phyloP scores from a whole-genome alignment of 2,329 filamentous ascomycete species.

The Aspergillus hiratsukae region DNA sequence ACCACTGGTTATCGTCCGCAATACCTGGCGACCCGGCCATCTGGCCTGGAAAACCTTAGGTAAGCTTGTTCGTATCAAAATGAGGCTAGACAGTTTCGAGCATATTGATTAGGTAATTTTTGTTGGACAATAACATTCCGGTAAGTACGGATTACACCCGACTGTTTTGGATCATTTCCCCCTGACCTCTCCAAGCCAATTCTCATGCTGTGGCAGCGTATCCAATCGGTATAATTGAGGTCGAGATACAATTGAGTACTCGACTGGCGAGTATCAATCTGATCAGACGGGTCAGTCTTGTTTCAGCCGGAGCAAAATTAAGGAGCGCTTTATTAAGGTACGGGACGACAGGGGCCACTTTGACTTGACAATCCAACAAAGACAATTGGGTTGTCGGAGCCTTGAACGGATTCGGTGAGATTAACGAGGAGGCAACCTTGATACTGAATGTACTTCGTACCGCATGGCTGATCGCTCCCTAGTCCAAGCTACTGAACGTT shows the following conservation, averaged over 20 bases:
- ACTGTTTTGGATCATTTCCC: too few species aligned
- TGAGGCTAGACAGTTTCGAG: too few species aligned
- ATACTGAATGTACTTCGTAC: background rate
- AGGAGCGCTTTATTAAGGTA: background rate
- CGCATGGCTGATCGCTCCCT: background rate
- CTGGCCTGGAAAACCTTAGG: background rate
- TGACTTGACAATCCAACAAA: background rate
- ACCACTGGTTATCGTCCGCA: background rate
- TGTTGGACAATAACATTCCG: too few species aligned
- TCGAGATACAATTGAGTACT: background rate
- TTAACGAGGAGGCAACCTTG: background rate
- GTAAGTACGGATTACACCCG: background rate
- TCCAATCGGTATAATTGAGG: too few species aligned
- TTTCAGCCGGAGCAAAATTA: background rate
- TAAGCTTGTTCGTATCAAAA: too few species aligned
- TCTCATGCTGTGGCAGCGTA: too few species aligned
- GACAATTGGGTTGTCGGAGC: background rate
- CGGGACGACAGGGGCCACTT: background rate
- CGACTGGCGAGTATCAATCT: background rate
- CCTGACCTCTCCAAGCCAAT: too few species aligned
- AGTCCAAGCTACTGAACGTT: background rate
- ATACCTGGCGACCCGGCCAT: background rate
- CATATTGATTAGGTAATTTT: too few species aligned
- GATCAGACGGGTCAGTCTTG: background rate
- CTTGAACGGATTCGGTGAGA: background rate